Evolutionary conservation across 192 early-diverging fungal genomes (phyloP).

Genomic region (Funneliformis geosporum): DNA sequence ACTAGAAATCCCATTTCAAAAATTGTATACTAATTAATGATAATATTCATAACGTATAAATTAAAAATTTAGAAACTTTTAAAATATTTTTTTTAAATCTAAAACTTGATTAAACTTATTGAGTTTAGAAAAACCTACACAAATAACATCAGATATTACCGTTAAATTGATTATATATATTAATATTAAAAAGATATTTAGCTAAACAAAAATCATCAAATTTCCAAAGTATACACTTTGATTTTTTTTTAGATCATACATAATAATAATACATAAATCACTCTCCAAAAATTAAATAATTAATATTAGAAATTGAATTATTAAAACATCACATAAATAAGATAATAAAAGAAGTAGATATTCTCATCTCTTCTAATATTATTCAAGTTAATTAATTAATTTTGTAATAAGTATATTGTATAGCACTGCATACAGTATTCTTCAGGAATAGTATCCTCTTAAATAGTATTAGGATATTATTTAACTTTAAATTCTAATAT

Average conservation of each 20-base stretch:
- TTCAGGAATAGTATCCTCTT: too few species aligned
- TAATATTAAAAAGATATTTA: conserved; percentile 13
- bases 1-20: too few species aligned
- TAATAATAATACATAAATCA: conserved; percentile 15
- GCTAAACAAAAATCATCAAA: conserved; percentile 1
- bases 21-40: too few species aligned
- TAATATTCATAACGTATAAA: too few species aligned
- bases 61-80: too few species aligned
- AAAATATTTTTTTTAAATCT: too few species aligned
- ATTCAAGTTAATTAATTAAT: neutral
- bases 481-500: too few species aligned
- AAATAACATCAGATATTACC: neutral
- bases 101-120: too few species aligned
- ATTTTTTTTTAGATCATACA: neutral
- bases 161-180: neutral
- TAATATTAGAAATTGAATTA: neutral
- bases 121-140: too few species aligned
- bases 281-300: conserved; percentile 8
- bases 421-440: too few species aligned
- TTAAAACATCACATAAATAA: conserved; percentile 6
- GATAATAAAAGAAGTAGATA: conserved; percentile 7
- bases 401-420: too few species aligned
- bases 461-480: too few species aligned
- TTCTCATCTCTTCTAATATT: neutral
- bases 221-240: neutral